Evolutionary conservation across 176 grass and related monocot species (phyloP).

Genomic region (Raddia guianensis): DNA sequence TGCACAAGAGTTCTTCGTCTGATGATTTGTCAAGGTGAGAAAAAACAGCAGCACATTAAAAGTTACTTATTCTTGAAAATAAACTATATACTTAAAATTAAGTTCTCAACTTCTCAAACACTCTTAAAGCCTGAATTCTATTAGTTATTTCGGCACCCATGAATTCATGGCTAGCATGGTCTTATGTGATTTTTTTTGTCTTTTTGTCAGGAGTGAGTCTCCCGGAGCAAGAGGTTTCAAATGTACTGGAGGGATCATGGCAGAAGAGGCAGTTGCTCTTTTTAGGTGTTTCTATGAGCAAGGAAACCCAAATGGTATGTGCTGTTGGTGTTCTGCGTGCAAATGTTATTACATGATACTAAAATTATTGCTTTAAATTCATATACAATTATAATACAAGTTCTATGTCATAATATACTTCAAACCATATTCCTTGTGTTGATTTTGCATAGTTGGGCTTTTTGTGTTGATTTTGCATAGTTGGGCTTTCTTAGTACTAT

Average conservation of each 20-base stretch:
- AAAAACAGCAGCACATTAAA: background rate
- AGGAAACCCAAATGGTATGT: constrained; percentile 90
- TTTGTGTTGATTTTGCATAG: background rate
- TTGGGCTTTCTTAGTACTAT: constrained; percentile 14
- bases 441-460: constrained; percentile 10
- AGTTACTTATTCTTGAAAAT: background rate
- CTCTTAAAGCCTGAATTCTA: background rate
- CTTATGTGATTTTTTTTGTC: constrained; percentile 19
- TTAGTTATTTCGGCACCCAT: background rate
- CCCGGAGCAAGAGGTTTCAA: constrained; percentile 66
- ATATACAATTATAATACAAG: background rate
- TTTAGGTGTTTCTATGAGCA: constrained; percentile 91
- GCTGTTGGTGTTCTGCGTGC: background rate
- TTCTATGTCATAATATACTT: constrained; percentile 3
- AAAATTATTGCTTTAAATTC: background rate
- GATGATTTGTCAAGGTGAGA: constrained; percentile 60
- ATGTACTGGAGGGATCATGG: constrained; percentile 76
- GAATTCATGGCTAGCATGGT: background rate
- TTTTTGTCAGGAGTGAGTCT: constrained; percentile 39
- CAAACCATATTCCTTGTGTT: background rate
- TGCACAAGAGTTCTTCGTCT: constrained; percentile 51
- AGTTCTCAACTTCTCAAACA: constrained; percentile 22
- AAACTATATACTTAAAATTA: background rate
- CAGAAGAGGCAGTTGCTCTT: constrained; percentile 80
- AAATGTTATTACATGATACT: background rate